These are phyloP conservation scores for Nectriaceae sp. DNA, from an alignment of 2,329 filamentous ascomycete genomes.

Conservation along the genomic window DNA sequence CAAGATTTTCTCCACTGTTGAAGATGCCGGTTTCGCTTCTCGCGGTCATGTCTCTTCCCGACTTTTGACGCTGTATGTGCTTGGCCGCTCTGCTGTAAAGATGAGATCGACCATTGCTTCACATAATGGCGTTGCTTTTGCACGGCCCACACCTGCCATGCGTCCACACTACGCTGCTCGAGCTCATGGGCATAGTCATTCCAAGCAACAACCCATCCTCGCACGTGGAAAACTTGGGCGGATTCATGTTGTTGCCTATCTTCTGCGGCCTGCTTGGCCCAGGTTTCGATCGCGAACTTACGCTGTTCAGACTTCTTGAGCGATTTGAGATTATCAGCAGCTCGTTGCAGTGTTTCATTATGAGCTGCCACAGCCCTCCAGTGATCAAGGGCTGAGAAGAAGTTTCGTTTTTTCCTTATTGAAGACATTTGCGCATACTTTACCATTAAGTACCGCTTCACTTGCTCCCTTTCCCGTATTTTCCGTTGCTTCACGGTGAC, in stretches of 20 bases:
- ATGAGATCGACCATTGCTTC: constrained; percentile 40
- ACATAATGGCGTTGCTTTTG: constrained; percentile 35
- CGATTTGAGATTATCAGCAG: constrained; percentile 16
- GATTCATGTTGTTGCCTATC: constrained; percentile 18
- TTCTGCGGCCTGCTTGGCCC: constrained; percentile 19
- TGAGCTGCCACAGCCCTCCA: constrained; percentile 28
- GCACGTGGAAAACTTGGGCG: constrained; percentile 21
- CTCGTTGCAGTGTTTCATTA: constrained; percentile 12
- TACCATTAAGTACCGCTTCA: constrained; percentile 37
- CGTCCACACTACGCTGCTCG: constrained; percentile 25
- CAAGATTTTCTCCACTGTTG: constrained; percentile 33
- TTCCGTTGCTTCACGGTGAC: constrained; percentile 26
- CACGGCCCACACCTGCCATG: constrained; percentile 34
- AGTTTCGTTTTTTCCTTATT: constrained; percentile 33
- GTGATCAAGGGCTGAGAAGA: constrained; percentile 32
- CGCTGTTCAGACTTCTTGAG: constrained; percentile 12
- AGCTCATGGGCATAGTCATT: constrained; percentile 19
- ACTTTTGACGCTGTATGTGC: constrained; percentile 39
- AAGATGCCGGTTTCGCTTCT: constrained; percentile 33
- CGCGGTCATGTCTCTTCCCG: constrained; percentile 33
- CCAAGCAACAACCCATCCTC: constrained; percentile 27
- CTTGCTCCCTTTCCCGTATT: constrained; percentile 27
- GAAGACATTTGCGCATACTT: constrained; percentile 38
- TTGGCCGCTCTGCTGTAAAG: constrained; percentile 38
- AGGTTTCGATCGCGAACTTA: constrained; percentile 15